phyloP scores from a whole-genome alignment of 1,284 basidiomycete genomes.

The Anthracocystis setariae region DNA sequence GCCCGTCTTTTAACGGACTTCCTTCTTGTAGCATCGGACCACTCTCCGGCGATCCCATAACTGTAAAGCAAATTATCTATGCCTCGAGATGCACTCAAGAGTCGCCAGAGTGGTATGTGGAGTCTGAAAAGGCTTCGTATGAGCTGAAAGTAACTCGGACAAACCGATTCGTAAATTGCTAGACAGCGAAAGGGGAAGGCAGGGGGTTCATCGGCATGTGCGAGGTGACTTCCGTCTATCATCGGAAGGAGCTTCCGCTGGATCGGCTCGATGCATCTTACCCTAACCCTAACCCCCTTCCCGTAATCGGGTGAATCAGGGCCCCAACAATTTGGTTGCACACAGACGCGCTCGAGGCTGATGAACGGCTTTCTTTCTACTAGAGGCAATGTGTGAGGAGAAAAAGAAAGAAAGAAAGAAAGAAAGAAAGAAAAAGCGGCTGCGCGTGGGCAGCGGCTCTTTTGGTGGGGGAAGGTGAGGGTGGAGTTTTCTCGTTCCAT shows the following conservation, averaged over 20 bases:
- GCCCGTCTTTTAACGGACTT: not conserved
- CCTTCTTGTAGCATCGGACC: not conserved
- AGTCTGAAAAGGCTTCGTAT: not conserved
- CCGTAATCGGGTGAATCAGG: constrained; percentile 10
- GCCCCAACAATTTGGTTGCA: constrained; percentile 3
- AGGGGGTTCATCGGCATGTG: not conserved
- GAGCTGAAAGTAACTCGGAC: too few relatives aligned
- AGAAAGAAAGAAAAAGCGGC: not conserved
- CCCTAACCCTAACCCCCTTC: too few relatives aligned
- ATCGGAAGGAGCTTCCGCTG: not conserved
- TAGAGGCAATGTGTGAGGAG: not conserved
- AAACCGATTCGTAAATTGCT: too few relatives aligned
- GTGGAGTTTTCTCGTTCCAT: constrained; percentile 10
- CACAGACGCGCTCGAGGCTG: not conserved
- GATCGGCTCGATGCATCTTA: not conserved
- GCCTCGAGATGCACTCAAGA: too few relatives aligned
- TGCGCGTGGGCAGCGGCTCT: constrained; percentile 10
- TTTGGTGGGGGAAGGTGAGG: too few relatives aligned
- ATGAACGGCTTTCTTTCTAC: too few relatives aligned
- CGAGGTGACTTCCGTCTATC: not conserved
- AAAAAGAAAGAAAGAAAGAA: too few relatives aligned
- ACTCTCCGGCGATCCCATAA: not conserved
- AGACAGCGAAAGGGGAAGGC: too few relatives aligned
- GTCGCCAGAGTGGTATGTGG: too few relatives aligned
- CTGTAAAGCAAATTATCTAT: too few relatives aligned